A percentile compares a stretch with the other conserved stretches of the same genome.
phyloP scores from a whole-genome alignment of 192 early-diverging fungal genomes.

The Neocallimastix lanati region DNA sequence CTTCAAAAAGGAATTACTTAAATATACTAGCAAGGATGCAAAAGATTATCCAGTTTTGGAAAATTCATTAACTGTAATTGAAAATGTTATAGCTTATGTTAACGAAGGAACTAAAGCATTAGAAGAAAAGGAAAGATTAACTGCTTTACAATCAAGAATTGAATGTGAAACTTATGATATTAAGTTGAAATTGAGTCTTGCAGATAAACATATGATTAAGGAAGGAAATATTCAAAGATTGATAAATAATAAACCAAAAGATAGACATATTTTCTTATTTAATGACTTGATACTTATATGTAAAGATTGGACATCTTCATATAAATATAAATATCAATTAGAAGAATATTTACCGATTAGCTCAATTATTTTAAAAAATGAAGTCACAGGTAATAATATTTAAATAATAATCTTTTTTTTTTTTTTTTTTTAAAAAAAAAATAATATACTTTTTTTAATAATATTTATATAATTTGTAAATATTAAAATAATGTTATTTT shows the following conservation, averaged over 20 bases:
- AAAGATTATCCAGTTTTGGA: slow-evolving; percentile 20
- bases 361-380: slow-evolving; percentile 6
- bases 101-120: slow-evolving; percentile 30
- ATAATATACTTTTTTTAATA: too few species aligned
- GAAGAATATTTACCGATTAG: slow-evolving; percentile 3
- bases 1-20: slow-evolving; percentile 23
- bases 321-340: slow-evolving; percentile 4
- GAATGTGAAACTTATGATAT: slow-evolving; percentile 4
- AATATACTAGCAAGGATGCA: slow-evolving; percentile 22
- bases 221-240: slow-evolving; percentile 16
- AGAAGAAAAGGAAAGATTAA: slow-evolving; percentile 21
- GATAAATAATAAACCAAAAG: slow-evolving; percentile 13
- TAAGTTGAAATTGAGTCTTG: slow-evolving; percentile 13
- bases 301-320: slow-evolving; percentile 7
- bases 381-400: slow-evolving; percentile 7
- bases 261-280: slow-evolving; percentile 24
- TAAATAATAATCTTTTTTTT: background rate
- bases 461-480: too few species aligned
- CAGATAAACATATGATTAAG: slow-evolving; percentile 20
- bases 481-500: too few species aligned
- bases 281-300: slow-evolving; percentile 24
- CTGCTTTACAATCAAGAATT: slow-evolving; percentile 15
- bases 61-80: slow-evolving; percentile 25
- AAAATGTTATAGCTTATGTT: slow-evolving; percentile 24
- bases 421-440: too few species aligned